Percentiles rank a stretch among this genome's conserved stretches.
phyloP scores from a whole-genome alignment of 1,284 basidiomycete genomes.

The Ustilago sp. region DNA sequence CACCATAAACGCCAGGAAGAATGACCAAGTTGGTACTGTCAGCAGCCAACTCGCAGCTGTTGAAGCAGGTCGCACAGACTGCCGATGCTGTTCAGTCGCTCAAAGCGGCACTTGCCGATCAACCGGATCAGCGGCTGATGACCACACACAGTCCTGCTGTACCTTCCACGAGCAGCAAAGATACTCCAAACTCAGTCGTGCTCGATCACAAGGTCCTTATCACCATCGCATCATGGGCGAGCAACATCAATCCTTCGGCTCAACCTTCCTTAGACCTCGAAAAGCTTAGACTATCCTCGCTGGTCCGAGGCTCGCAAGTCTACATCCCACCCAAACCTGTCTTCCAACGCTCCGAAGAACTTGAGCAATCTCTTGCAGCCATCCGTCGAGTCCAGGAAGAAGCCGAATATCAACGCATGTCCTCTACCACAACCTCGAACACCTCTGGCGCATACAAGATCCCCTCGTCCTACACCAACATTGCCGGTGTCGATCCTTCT shows the following conservation, averaged over 20 bases:
- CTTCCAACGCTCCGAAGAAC: slow-evolving; percentile 34
- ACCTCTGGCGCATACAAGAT: slow-evolving; percentile 17
- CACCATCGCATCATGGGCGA: slow-evolving; percentile 23
- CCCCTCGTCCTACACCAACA: slow-evolving; percentile 31
- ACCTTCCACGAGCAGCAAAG: background rate
- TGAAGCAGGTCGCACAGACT: slow-evolving; percentile 7
- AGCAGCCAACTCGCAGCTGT: slow-evolving; percentile 15
- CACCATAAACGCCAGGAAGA: background rate
- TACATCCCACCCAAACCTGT: slow-evolving; percentile 37
- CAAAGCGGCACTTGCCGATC: slow-evolving; percentile 15
- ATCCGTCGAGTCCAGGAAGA: slow-evolving; percentile 38
- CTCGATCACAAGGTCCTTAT: slow-evolving; percentile 30
- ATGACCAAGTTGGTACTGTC: slow-evolving; percentile 38
- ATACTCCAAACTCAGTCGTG: slow-evolving; percentile 1
- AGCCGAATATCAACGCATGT: slow-evolving; percentile 43
- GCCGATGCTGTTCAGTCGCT: slow-evolving; percentile 20
- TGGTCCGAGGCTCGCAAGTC: slow-evolving; percentile 23
- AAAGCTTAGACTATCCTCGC: slow-evolving; percentile 22
- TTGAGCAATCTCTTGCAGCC: slow-evolving; percentile 35
- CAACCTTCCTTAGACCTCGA: background rate
- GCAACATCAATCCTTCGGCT: background rate
- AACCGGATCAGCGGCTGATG: slow-evolving; percentile 26
- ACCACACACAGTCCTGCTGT: slow-evolving; percentile 31
- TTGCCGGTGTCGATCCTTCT: slow-evolving; percentile 39
- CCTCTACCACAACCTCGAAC: slow-evolving; percentile 12